These are phyloP conservation scores for Postia placenta DNA, from an alignment of 768 basidiomycete genomes.

Conservation along the genomic window DNA sequence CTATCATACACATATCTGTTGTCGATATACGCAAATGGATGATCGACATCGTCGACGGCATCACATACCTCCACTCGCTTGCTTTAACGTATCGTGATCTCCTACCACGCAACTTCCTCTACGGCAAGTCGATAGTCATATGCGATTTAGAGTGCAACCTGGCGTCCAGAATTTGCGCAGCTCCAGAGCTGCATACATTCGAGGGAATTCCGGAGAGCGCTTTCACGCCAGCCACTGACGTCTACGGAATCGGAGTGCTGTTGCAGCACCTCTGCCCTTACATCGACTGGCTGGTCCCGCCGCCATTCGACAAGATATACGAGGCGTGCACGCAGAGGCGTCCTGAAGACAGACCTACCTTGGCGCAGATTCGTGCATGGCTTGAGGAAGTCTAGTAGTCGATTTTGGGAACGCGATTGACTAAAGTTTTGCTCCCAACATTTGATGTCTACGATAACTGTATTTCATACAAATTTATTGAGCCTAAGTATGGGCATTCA, in stretches of 20 bases:
- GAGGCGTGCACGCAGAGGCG: neutral
- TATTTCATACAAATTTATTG: too few relatives aligned
- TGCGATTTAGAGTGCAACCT: neutral
- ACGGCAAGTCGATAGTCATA: neutral
- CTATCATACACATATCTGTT: neutral
- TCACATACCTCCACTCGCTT: neutral
- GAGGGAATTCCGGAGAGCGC: neutral
- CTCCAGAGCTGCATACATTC: neutral
- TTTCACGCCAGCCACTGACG: neutral
- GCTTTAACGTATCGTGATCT: neutral
- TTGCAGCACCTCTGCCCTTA: neutral
- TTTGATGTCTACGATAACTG: too few relatives aligned
- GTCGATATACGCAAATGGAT: neutral
- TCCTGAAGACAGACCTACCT: neutral
- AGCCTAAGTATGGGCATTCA: too few relatives aligned
- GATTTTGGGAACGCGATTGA: too few relatives aligned
- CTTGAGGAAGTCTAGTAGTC: neutral
- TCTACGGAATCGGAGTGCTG: neutral
- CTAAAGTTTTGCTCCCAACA: too few relatives aligned
- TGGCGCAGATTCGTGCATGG: neutral
- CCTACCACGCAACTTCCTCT: neutral
- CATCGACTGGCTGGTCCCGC: neutral
- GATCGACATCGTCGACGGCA: neutral
- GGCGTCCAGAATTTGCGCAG: neutral
- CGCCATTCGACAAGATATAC: conserved; percentile 1